phyloP scores from a whole-genome alignment of 1,139 yeast species.

The Blastobotrys buckinghamii region DNA sequence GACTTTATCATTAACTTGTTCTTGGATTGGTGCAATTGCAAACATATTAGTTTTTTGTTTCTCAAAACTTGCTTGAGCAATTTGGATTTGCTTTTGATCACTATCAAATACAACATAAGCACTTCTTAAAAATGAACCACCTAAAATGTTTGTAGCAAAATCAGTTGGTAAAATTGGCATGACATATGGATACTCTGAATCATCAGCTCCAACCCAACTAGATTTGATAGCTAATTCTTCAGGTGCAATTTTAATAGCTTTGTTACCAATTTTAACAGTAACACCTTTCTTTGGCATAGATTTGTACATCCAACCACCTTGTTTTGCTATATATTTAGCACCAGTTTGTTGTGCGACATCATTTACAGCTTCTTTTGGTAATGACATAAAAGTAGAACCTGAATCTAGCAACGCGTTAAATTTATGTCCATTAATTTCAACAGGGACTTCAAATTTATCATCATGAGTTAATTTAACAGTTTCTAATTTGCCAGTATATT shows the following conservation, averaged over 20 bases:
- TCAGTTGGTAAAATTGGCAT: constrained; percentile 35
- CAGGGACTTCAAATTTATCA: constrained; percentile 12
- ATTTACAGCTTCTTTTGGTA: constrained; percentile 23
- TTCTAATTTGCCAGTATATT: constrained; percentile 42
- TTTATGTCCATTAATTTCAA: constrained; percentile 14
- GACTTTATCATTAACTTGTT: neutral
- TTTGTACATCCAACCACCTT: constrained; percentile 18
- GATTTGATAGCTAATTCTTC: constrained; percentile 29
- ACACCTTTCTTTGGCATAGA: constrained; percentile 16
- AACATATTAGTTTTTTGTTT: constrained; percentile 18
- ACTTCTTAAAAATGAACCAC: constrained; percentile 67
- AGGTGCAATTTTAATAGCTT: constrained; percentile 35
- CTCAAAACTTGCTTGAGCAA: constrained; percentile 52
- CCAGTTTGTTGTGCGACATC: constrained; percentile 23
- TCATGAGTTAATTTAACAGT: constrained; percentile 17
- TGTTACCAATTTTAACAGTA: constrained; percentile 36
- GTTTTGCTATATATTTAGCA: constrained; percentile 17
- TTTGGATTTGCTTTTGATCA: constrained; percentile 52
- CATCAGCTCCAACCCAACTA: constrained; percentile 5
- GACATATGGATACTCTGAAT: constrained; percentile 15
- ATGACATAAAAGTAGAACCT: constrained; percentile 29
- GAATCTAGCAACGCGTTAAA: constrained; percentile 29
- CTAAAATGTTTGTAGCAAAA: constrained; percentile 42
- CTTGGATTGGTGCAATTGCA: constrained; percentile 11
- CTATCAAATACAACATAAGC: constrained; percentile 77